These are phyloP conservation scores for Raphanus raphanistrum DNA, from an alignment of 345 rosid species.

Conservation along the genomic window DNA sequence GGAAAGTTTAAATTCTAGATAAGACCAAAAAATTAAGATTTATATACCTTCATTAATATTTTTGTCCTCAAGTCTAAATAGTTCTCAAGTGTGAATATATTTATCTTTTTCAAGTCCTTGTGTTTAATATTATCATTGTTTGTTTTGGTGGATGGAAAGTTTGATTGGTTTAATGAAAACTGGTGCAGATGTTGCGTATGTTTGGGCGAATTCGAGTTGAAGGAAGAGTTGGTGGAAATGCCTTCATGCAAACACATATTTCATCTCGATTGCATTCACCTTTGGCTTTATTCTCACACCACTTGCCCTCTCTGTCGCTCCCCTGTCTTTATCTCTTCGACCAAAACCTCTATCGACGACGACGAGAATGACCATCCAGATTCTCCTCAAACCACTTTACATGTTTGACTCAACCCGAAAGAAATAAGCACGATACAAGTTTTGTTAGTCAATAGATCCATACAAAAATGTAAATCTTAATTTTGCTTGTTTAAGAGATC, in stretches of 20 bases:
- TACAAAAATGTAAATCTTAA: slow-evolving; percentile 10
- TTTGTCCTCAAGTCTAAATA: slow-evolving; percentile 5
- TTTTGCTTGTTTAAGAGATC: background rate
- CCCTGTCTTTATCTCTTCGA: slow-evolving; percentile 46
- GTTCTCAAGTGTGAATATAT: background rate
- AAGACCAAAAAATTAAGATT: slow-evolving; percentile 20
- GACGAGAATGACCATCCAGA: background rate
- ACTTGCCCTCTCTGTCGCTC: slow-evolving; percentile 93
- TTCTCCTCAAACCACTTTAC: slow-evolving; percentile 19
- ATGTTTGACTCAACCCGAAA: slow-evolving; percentile 16
- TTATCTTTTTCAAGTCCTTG: background rate
- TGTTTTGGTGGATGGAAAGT: background rate
- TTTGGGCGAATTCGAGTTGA: slow-evolving; percentile 83
- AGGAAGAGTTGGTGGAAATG: slow-evolving; percentile 80
- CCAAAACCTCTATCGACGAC: slow-evolving; percentile 25
- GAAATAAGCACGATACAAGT: slow-evolving; percentile 20
- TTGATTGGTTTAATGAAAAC: slow-evolving; percentile 10
- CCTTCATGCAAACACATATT: slow-evolving; percentile 88
- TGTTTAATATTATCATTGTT: background rate
- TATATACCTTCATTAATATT: slow-evolving; percentile 4
- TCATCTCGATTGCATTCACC: slow-evolving; percentile 75
- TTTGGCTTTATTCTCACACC: slow-evolving; percentile 80
- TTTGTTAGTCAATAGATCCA: slow-evolving; percentile 31
- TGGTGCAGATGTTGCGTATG: slow-evolving; percentile 83
- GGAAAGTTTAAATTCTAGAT: slow-evolving; percentile 28